phyloP scores from a whole-genome alignment of 2,329 filamentous ascomycete species.

The Myriosclerotinia duriaeana region DNA sequence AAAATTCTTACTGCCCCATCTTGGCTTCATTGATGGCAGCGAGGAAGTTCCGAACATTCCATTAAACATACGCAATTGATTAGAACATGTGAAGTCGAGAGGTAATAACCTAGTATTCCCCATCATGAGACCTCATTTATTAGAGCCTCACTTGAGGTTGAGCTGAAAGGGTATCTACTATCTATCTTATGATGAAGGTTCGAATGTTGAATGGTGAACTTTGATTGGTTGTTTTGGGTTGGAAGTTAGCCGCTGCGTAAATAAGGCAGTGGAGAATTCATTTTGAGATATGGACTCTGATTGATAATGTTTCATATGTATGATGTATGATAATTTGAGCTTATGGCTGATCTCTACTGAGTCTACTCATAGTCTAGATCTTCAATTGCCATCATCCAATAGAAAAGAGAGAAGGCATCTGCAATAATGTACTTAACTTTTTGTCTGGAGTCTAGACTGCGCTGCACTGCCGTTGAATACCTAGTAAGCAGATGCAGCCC shows the following conservation, averaged over 20 bases:
- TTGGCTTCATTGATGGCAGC: not conserved
- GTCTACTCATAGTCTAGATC: not conserved
- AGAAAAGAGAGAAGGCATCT: not conserved
- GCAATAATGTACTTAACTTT: not conserved
- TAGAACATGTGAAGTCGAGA: not conserved
- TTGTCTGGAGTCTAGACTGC: not conserved
- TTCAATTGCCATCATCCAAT: not conserved
- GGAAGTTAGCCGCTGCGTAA: not conserved
- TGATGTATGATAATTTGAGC: not conserved
- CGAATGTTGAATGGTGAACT: too few relatives aligned
- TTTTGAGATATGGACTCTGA: not conserved
- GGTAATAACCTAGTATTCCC: conserved; percentile 6
- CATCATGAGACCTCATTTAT: conserved; percentile 7
- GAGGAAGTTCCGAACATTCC: not conserved
- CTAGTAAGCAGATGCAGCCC: too few relatives aligned
- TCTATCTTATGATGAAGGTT: too few relatives aligned
- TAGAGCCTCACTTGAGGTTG: conserved; percentile 13
- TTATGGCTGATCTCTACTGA: conserved; percentile 1
- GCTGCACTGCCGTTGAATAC: not conserved
- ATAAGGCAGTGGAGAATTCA: not conserved
- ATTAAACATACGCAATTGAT: not conserved
- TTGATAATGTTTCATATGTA: conserved; percentile 17
- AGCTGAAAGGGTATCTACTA: conserved; percentile 7
- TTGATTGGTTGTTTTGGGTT: not conserved
- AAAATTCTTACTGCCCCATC: not conserved